Percentiles rank a stretch among this genome's conserved stretches.
phyloP scores from a whole-genome alignment of 306 rosid species.

The Prosopis cineraria region DNA sequence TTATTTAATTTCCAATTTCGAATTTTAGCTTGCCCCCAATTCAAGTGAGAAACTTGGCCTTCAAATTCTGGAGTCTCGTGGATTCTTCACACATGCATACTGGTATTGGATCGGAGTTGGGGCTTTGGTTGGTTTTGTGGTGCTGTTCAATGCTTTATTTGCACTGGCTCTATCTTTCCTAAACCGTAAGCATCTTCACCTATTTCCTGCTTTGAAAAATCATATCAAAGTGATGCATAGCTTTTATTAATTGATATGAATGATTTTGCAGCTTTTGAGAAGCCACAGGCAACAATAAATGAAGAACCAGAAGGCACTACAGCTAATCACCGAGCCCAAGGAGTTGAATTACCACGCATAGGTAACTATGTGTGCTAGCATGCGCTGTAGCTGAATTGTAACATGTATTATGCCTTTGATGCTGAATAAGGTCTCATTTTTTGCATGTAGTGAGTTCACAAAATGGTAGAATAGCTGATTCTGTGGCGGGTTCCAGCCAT shows the following conservation, averaged over 20 bases:
- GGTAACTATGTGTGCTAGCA: constrained; percentile 33
- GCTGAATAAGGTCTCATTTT: constrained; percentile 14
- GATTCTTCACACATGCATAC: constrained; percentile 41
- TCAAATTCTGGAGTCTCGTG: constrained; percentile 20
- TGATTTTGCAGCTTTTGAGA: constrained; percentile 53
- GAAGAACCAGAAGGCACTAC: constrained; percentile 39
- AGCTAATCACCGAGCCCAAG: constrained; percentile 12
- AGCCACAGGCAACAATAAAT: constrained; percentile 37
- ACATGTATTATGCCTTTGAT: background rate
- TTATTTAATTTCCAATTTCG: constrained; percentile 10
- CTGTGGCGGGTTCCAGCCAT: constrained; percentile 33
- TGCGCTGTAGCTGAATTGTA: background rate
- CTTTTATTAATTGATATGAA: constrained; percentile 3
- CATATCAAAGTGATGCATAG: background rate
- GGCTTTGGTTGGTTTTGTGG: constrained; percentile 36
- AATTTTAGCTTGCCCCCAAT: constrained; percentile 1
- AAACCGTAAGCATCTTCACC: constrained; percentile 39
- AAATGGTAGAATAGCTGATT: constrained; percentile 4
- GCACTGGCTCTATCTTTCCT: constrained; percentile 41
- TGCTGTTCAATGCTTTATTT: constrained; percentile 37
- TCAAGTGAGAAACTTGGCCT: constrained; percentile 31
- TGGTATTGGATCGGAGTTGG: constrained; percentile 65
- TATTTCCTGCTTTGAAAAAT: background rate
- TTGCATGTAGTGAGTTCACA: constrained; percentile 43
- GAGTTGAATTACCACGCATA: constrained; percentile 42